Evolutionary conservation across 495 filamentous ascomycete species (phyloP), one percentile per base, ranked within the genome.

Genomic region (Talaromyces borbonicus): DNA sequence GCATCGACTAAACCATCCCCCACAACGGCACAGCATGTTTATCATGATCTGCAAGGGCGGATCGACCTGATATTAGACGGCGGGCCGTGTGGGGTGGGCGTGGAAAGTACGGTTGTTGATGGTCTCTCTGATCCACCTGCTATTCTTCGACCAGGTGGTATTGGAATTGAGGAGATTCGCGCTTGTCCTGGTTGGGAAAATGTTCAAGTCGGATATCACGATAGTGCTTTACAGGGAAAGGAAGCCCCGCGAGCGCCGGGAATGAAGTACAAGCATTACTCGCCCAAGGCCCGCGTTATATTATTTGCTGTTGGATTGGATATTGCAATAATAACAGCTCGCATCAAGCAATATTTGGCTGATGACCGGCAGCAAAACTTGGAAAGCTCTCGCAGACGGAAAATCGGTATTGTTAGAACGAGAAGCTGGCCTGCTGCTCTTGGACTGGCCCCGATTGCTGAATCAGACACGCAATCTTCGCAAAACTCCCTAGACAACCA

Each of bases 241-340:
- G 61, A 69, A 46, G 67, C 70, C 18, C 90, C 93, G 5, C 76
- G 83, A 46, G 90, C 90, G 2, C 92, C 92, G 7, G 92, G 92
- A 2, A 99, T 99, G 92, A 99, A 99, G 58, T 99, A 99, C 62
- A 83, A 89, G 53, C 92, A 99, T 60, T 99, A 99, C 57, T 93
- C 89, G 16, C 92, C 92, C 0, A 84, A 83, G 56, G 92, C 92
- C 12, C 80, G 73, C 24, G 90, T 99, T 8, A 67, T 95, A 18
- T 69, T 99, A 1, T 92, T 85, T 58, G 85, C 95, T 46, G 43
- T 63, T 23, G 68, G 63, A 3, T 67, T 66, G 0, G 55, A 49
- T 16, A 45, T 54, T 2, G 65, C 65, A 1, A 51, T 56, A 0
- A 52, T 67, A 1, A 43, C 59, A 14, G 58, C 56, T 6, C 68